Conservation (phyloP, 2,329 filamentous ascomycete species). For the Venturia pyrina region DNA sequence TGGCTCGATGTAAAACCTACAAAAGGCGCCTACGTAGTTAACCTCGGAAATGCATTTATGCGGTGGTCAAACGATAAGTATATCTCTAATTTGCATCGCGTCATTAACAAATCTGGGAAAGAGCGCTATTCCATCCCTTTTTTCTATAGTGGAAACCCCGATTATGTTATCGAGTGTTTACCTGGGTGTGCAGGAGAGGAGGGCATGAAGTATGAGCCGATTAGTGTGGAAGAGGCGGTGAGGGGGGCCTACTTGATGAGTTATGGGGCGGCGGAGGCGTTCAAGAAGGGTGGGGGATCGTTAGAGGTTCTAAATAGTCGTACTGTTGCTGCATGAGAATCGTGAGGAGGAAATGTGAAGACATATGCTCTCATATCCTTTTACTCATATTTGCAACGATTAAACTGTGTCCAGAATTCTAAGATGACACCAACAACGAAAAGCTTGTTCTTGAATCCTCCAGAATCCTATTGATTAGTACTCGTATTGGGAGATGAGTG, state of each 20-base stretch:
- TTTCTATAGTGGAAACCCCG: conserved; percentile 35
- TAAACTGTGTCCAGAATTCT: too few relatives aligned
- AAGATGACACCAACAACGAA: too few relatives aligned
- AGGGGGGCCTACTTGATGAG: conserved; percentile 31
- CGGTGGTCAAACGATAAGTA: conserved; percentile 33
- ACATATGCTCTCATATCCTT: too few relatives aligned
- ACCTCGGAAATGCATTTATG: conserved; percentile 31
- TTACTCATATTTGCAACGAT: too few relatives aligned
- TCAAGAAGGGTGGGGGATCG: conserved; percentile 24
- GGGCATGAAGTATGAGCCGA: conserved; percentile 31
- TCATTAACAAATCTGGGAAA: conserved; percentile 30
- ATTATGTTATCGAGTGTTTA: conserved; percentile 33
- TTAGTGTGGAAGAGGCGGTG: conserved; percentile 34
- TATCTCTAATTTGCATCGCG: conserved; percentile 32
- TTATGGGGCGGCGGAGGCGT: conserved; percentile 33
- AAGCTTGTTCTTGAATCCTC: too few relatives aligned
- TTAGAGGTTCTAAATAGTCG: too few relatives aligned
- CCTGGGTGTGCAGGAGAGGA: conserved; percentile 28
- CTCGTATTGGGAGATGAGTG: too few relatives aligned
- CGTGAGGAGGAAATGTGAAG: too few relatives aligned
- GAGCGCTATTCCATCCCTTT: conserved; percentile 34
- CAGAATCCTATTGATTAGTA: too few relatives aligned
- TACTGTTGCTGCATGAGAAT: too few relatives aligned
- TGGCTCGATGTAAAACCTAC: conserved; percentile 14
- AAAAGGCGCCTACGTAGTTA: conserved; percentile 21